Evolutionary conservation across 2,329 filamentous ascomycete genomes (phyloP), one percentile per base, ranked within the genome.

Genomic region (Neonectria punicea): DNA sequence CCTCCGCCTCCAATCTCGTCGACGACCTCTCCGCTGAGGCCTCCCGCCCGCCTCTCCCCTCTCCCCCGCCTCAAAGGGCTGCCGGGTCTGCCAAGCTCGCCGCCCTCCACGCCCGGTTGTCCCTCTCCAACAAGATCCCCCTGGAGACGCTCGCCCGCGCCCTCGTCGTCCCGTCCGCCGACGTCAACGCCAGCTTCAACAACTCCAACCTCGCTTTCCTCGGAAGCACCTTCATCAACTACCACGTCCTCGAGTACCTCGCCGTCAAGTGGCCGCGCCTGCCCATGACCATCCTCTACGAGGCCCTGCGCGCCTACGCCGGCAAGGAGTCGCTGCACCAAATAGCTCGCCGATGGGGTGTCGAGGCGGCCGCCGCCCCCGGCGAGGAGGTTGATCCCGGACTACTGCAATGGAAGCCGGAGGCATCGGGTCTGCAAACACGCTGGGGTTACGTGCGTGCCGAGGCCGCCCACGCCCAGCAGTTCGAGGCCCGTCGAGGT

Each of bases 371-470:
- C n/a, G 93, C 92, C 11, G 91, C 89, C 20, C 96, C 96, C 0
- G 96, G 95, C 55, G 89, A 89, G 64, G 95, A 98, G 81, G 94
- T 98, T 61, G 96, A 99, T 78, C 91, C 94, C 0, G 96, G 95
- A 6, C 84, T 97, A 58, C 84, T 99, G 66, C 96, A 98, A 78
- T 97, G 94, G 84, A 82, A 82, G 80, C 81, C 81, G 76, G 79
- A 85, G 58, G 73, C 82, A 6, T 76, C 84, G 20, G 75, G 83
- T 22, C 76, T 81, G 54, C 79, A 82, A 78, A 84, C 76, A 67
- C 83, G 75, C 67, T 87, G 82, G 83, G 86, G 83, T 46, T 87
- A 81, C 70, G 80, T 82, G 53, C 85, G 88, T 50, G 78, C 83
- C 46, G 87, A 90, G 74, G 78, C 80, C 5, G 76, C 79, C 55